Conservation (phyloP, 2,329 filamentous ascomycete species). For the Pyrenophora seminiperda region DNA sequence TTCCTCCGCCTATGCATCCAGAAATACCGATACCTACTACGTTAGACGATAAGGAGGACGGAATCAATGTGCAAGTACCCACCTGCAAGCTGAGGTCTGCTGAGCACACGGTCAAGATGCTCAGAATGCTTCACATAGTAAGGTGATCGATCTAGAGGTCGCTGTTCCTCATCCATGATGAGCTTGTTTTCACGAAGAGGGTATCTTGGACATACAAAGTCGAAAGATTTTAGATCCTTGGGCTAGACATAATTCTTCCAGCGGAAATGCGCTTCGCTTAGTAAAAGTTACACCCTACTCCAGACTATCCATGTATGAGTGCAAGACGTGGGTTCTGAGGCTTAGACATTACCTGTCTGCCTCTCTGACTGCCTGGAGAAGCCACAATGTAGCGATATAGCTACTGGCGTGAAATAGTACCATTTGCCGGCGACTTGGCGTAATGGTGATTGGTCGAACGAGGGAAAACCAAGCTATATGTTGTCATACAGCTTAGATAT, state of each 20-base stretch:
- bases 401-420: background rate
- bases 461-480: background rate
- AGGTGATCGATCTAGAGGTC: constrained; percentile 27
- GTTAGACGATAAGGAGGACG: background rate
- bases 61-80: background rate
- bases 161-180: constrained; percentile 12
- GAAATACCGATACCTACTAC: constrained; percentile 30
- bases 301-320: background rate
- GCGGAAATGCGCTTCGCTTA: too few relatives aligned
- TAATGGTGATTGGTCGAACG: constrained; percentile 3
- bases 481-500: background rate
- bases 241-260: background rate
- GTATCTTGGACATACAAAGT: background rate
- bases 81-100: constrained; percentile 30
- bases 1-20: constrained; percentile 26
- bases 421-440: constrained; percentile 6
- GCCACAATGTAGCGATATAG: constrained; percentile 1
- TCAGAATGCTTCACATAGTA: constrained; percentile 25
- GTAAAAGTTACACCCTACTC: background rate
- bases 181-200: background rate
- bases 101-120: constrained; percentile 28
- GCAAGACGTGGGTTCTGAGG: background rate
- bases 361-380: background rate
- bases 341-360: constrained; percentile 2
- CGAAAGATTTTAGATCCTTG: too few relatives aligned